Evolutionary conservation across 2,329 filamentous ascomycete genomes (phyloP).

Genomic region (Claviceps capensis): DNA sequence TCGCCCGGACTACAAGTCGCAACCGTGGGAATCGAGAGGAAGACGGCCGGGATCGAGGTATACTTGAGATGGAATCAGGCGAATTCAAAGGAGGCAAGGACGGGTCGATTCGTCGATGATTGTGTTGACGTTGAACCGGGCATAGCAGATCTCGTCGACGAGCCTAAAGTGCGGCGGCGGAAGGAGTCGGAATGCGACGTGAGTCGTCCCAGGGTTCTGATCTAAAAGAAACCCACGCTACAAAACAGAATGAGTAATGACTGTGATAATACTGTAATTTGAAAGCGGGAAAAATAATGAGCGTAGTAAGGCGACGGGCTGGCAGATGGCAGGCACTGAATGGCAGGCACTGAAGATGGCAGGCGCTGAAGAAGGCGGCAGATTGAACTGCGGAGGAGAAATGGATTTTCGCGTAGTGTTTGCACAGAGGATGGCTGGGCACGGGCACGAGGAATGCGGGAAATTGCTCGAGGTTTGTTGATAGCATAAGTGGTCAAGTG

Average conservation of each 20-base stretch:
- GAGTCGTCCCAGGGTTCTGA: too few species aligned
- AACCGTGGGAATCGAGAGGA: not conserved
- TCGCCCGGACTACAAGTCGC: conserved; percentile 5
- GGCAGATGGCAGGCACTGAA: conserved; percentile 1
- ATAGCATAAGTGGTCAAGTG: conserved; percentile 4
- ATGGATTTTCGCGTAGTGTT: conserved; percentile 4
- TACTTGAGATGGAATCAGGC: not conserved
- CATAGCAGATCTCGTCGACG: conserved; percentile 3
- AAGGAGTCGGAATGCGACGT: not conserved
- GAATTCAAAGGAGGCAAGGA: not conserved
- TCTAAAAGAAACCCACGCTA: not conserved
- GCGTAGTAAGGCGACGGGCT: conserved; percentile 6
- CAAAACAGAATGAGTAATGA: conserved; percentile 1
- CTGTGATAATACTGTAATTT: not conserved
- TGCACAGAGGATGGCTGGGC: conserved; percentile 7
- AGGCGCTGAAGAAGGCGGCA: not conserved
- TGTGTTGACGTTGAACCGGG: conserved; percentile 1
- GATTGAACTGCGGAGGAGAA: conserved; percentile 2
- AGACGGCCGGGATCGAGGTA: not conserved
- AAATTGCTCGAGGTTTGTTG: conserved; percentile 23
- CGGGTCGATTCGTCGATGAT: not conserved
- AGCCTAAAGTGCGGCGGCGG: not conserved
- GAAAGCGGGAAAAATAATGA: conserved; percentile 7
- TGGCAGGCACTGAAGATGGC: not conserved
- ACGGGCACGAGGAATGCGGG: conserved; percentile 17